Base-by-base conservation (phyloP, 352 stramenopile genomes). In the Globisporangium carolinianum region DNA sequence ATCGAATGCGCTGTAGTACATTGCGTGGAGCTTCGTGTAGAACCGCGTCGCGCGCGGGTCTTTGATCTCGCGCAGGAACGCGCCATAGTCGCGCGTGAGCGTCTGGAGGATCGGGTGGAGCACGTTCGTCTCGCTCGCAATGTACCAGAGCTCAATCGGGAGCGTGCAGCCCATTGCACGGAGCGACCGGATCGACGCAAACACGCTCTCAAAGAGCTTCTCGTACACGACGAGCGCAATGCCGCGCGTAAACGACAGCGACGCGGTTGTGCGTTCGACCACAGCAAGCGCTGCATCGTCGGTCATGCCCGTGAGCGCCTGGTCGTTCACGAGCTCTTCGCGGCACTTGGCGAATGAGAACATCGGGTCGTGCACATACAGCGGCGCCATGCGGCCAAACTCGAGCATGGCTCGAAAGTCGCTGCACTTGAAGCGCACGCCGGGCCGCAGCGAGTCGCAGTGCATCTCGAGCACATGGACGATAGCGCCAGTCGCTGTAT, bases 1-100 rank as follows among this genome's bases (percentile, higher is more conserved):
- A 49, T 93, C 78, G 54, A 93, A 93, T 6, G 79, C 70, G 24
- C 67, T 85, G 76, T 91, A 87, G 49, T 79, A 87, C 7, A 89
- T 60, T 0, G 80, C 83, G 61, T 90, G 75, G 12, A 85, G 72
- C 66, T 93, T 93, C 42, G 81, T 85, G 57, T 83, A 86, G 57
- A 78, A 93, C 41, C 54, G 61, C n/a, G 62, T 74, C 7, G 75
- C 79, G 46, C 61, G 53, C 18, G 58, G 36, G 61, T 91, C 78
- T n/a, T 64, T 58, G 60, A 93, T 86, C 63, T 87, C 75, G 14
- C 83, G 79, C 51, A 93, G 57, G 53, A 70, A 87, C 6, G 67
- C 70, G 41, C 65, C 71, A 58, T 86, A 71, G 3, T 67, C 51
- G 5, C 35, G 17, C 18, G 67, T 65, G 3, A 91, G 58, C 6